Evolutionary conservation across 768 basidiomycete species (phyloP), one percentile per base, ranked within the genome.

Genomic region (Cystobasidium onofrii): DNA sequence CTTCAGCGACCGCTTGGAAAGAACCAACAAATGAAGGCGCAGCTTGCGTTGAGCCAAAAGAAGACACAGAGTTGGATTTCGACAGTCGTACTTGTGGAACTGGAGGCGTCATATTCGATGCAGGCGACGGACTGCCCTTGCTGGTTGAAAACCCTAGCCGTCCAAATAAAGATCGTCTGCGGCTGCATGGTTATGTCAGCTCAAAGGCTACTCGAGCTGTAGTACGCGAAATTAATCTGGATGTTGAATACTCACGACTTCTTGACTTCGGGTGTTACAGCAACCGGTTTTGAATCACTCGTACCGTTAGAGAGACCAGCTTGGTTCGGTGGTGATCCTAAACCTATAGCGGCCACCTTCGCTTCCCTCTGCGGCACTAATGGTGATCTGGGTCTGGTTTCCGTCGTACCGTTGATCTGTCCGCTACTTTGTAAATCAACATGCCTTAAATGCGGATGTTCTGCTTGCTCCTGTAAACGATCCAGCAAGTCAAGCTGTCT

Each of bases 1-100:
- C 57, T 60, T 60, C 57, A 15, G 57, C 57, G 12, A 60, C 57
- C 27, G 57, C 57, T 34, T 60, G 57, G 25, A 60, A 60, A 60
- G 57, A 60, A 20, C 57, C 57, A 29, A 60, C 33, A 13, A 29
- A 27, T 25, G 57, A 60, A 27, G 25, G 57, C 6, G 57, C 57
- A 60, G 20, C 33, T 27, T 60, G 4, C 33, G 9, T 27, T 23
- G 57, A 60, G 6, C 23, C 33, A 20, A 60, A 60, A 29, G 57
- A 60, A 6, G 57, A 60, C 20, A 60, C 57, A 17, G 57, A 60
- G 29, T 27, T 29, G 20, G 57, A 60, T 23, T 60, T 12, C 15
- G 57, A 27, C 25, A 60, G 27, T 2, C 20, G 57, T 3, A 60
- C 57, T 60, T 34, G 57, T 7, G 57, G 57, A 13, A 60, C 57